phyloP scores from a whole-genome alignment of 2,329 filamentous ascomycete genomes.

The Sarocladiaceae sp. region DNA sequence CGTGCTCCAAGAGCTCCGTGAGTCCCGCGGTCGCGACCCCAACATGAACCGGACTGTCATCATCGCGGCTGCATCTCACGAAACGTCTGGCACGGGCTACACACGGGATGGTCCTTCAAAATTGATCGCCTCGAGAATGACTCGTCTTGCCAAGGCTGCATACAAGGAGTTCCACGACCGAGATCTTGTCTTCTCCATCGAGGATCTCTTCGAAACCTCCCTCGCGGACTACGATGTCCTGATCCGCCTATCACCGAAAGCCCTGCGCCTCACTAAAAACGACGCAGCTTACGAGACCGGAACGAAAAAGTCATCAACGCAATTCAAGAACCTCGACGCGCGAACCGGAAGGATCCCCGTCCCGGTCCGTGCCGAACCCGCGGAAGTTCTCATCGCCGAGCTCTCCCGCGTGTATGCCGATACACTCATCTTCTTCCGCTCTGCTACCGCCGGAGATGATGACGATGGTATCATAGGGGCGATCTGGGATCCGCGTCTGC shows the following conservation, averaged over 20 bases:
- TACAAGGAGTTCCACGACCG: slow-evolving; percentile 54
- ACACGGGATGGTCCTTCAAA: slow-evolving; percentile 69
- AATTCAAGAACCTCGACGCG: slow-evolving; percentile 67
- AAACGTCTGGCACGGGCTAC: slow-evolving; percentile 75
- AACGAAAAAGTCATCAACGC: slow-evolving; percentile 33
- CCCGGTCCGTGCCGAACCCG: slow-evolving; percentile 38
- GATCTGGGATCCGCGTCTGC: slow-evolving; percentile 54
- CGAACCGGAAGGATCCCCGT: slow-evolving; percentile 31
- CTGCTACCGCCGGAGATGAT: slow-evolving; percentile 16
- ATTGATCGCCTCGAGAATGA: slow-evolving; percentile 81
- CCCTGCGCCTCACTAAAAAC: slow-evolving; percentile 37
- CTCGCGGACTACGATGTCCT: slow-evolving; percentile 80
- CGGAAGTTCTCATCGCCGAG: slow-evolving; percentile 61
- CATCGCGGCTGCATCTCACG: slow-evolving; percentile 76
- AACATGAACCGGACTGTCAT: slow-evolving; percentile 79
- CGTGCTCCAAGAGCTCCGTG: slow-evolving; percentile 69
- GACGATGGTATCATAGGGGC: slow-evolving; percentile 52
- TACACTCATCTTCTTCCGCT: slow-evolving; percentile 6
- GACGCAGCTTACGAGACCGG: slow-evolving; percentile 31
- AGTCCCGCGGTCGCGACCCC: slow-evolving; percentile 85
- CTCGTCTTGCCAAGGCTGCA: slow-evolving; percentile 73
- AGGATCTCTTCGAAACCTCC: slow-evolving; percentile 65
- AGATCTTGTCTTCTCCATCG: slow-evolving; percentile 45
- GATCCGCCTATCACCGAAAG: slow-evolving; percentile 63
- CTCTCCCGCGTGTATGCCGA: slow-evolving; percentile 46